phyloP scores from a whole-genome alignment of 2,329 filamentous ascomycete genomes.

The Aspergillus sp. region DNA sequence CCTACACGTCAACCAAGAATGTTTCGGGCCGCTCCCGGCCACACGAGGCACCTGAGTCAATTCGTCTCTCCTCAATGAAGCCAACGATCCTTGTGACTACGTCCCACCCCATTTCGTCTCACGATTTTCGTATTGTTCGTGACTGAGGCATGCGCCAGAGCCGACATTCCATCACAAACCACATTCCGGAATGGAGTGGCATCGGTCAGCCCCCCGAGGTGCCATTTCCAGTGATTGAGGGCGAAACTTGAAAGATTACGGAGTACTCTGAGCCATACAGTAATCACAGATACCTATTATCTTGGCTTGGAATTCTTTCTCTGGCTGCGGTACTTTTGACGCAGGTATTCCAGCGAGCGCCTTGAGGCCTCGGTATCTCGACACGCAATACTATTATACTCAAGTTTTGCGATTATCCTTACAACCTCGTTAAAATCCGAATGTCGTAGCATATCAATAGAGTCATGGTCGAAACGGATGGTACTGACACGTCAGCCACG shows the following conservation, averaged over 20 bases:
- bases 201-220: not conserved
- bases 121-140: not conserved
- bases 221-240: not conserved
- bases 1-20: constrained; percentile 14
- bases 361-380: not conserved
- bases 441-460: not conserved
- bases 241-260: not conserved
- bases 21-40: constrained; percentile 22
- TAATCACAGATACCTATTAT: no score
- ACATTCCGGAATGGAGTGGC: not conserved
- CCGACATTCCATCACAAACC: constrained; percentile 6
- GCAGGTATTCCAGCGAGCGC: not conserved
- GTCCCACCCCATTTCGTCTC: not conserved
- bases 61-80: not conserved
- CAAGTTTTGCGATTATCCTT: not conserved
- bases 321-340: not conserved
- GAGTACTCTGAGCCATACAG: not conserved
- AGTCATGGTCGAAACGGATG: not conserved
- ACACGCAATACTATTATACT: not conserved
- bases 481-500: not conserved
- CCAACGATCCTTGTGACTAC: not conserved
- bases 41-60: constrained; percentile 2
- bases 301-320: not conserved
- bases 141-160: not conserved
- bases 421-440: not conserved